Evolutionary conservation across 2,329 filamentous ascomycete genomes (phyloP), one percentile per base, ranked within the genome.

Genomic region (Colletotrichum tofieldiae): DNA sequence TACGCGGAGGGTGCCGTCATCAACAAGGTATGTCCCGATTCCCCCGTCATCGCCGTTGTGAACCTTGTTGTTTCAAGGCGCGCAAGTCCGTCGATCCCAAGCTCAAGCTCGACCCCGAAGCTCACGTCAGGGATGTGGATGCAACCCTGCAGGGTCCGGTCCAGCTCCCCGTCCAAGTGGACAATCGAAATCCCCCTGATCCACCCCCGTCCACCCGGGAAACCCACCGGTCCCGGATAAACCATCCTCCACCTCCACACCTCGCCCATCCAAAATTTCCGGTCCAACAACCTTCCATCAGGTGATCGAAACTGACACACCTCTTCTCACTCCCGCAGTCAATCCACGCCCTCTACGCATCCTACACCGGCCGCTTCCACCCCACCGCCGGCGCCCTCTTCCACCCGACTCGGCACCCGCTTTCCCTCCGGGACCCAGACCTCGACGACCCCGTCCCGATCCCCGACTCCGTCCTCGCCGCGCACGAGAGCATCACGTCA

Each of bases 261-360:
- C 14, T 43, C 37, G 32, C 60, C 60, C 43, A 16, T 61, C 60
- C 60, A 63, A 63, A 63, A 63, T 63, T 63, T 63, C 60, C 60
- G 55, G 11, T 18, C n/a, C 23, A 32, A 63, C 23, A 32, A 63
- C n/a, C 45, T 41, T 32, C 47, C 29, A 37, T 55, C 32, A 37
- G 52, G 52, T 16, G 52, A 37, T 55, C 29, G 11, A 23, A 55
- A 55, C 52, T 55, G 52, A 55, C 52, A n/a, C 29, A 55, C 29
- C 16, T 54, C 29, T 39, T 35, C 23, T 26, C 23, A 26, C 18
- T 47, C 18, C n/a, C 5, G n/a, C 7, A 63, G 47, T 52, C 60
- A n/a, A 63, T 63, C 60, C 29, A 52, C 47, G 9, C 47, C 35
- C 20, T 41, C 35, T 63, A 63, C 45, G 35, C 60, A 29, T 39